Base-by-base conservation (phyloP, 768 basidiomycete genomes). In the Rhizopogon rudus region DNA sequence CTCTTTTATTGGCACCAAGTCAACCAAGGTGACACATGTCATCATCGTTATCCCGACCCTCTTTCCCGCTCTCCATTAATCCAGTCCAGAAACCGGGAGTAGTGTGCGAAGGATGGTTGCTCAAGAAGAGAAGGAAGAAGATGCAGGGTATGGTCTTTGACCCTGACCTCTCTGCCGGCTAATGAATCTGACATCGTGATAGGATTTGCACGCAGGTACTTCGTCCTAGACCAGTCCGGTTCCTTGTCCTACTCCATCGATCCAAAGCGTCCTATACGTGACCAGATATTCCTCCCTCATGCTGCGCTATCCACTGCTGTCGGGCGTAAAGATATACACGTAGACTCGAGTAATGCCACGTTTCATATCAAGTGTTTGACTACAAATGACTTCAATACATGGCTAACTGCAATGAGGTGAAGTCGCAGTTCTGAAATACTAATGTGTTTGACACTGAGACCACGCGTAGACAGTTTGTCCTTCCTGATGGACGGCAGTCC, bases 161-260 rank as follows among this genome's bases (percentile, higher is more conserved):
- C 44, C 35, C 49, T 35, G 53, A 31, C 50, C 9, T 39, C 40
- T 3, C 9, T 60, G 29, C 22, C 31, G 20, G 22, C 50, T 25
- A 13, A 48, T 46, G 25, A 31, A 42, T 31, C 50, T 57, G 40
- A 13, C 1, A 25, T 5, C 50, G 29, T 42, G 7, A 5, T 66
- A 92, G 91, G 91, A 9, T 93, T 90, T 71, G 91, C 91, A 16
- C 86, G 88, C 50, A 84, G 90, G 44, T 91, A 90, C 71, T 93
- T 93, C 62, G 79, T 79, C 37, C 75, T 93, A 9, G 73, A 81
- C 60, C 76, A 81, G 39, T 81, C 83, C 9, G 91, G 91, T 9
- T 67, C 83, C n/a, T 74, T 93, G 46, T 79, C 81, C 3, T 93
- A 93, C 61, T 81, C 89, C 1, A 80, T 90, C 56, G 82, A 85